These are phyloP conservation scores for Tuber umbilicatum DNA, from an alignment of 495 filamentous ascomycete genomes.

Conservation along the genomic window DNA sequence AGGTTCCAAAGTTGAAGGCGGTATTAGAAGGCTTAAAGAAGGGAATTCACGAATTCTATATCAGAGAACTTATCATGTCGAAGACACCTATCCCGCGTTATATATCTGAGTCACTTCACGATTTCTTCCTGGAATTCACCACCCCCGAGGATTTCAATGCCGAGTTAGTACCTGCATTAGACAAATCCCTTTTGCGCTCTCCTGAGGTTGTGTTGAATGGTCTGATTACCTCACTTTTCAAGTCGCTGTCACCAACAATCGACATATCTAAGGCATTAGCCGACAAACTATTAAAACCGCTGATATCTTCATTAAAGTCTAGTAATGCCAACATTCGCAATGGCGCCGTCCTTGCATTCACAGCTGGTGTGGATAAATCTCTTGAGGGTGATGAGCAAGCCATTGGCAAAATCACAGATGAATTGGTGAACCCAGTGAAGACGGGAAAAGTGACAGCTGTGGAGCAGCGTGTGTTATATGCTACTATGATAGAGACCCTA, in stretches of 20 bases:
- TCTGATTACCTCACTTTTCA: constrained; percentile 62
- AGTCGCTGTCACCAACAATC: constrained; percentile 58
- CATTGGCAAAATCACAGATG: constrained; percentile 61
- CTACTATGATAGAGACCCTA: constrained; percentile 65
- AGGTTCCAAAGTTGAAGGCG: constrained; percentile 54
- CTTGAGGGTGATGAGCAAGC: constrained; percentile 53
- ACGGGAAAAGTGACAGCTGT: constrained; percentile 69
- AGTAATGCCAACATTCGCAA: constrained; percentile 69
- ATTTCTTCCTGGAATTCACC: constrained; percentile 77
- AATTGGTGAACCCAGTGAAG: constrained; percentile 71
- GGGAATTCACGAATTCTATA: constrained; percentile 69
- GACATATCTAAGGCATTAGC: constrained; percentile 70
- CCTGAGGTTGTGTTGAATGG: constrained; percentile 82
- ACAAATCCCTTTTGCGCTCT: constrained; percentile 79
- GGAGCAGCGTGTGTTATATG: constrained; percentile 73
- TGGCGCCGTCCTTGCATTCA: constrained; percentile 67
- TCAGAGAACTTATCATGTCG: constrained; percentile 77
- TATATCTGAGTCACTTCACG: constrained; percentile 63
- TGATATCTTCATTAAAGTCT: constrained; percentile 83
- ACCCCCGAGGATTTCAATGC: constrained; percentile 65
- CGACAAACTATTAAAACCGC: constrained; percentile 67
- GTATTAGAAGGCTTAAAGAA: constrained; percentile 59
- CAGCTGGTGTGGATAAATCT: constrained; percentile 49
- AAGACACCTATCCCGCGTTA: constrained; percentile 62
- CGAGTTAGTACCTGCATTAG: constrained; percentile 71